Percentiles rank a stretch among this genome's conserved stretches.
Evolutionary conservation across 306 rosid genomes (phyloP).

Genomic region (Quercus engelmannii): DNA sequence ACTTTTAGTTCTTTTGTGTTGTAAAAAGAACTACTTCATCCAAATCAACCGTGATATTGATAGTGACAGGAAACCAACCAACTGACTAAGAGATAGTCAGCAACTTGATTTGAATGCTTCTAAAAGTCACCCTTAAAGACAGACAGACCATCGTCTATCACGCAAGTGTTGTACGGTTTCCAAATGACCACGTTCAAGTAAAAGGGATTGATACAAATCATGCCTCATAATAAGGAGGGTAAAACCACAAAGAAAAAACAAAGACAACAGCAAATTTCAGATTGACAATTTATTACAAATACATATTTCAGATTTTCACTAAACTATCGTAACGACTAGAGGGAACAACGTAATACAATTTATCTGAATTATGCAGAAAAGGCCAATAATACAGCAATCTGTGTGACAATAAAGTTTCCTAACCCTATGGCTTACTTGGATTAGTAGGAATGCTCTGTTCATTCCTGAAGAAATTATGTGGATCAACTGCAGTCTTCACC

Average conservation of each 20-base stretch:
- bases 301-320: not conserved
- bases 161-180: not conserved
- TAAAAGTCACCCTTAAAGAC: not conserved
- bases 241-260: too few species aligned
- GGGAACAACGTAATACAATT: not conserved
- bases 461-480: slow-evolving; percentile 64
- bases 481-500: slow-evolving; percentile 59
- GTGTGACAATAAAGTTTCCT: not conserved
- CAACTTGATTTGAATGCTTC: not conserved
- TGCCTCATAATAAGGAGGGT: too few species aligned
- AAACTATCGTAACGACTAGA: not conserved
- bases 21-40: too few species aligned
- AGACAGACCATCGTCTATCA: not conserved
- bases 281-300: not conserved
- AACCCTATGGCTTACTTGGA: slow-evolving; percentile 31
- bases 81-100: not conserved
- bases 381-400: not conserved
- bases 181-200: not conserved
- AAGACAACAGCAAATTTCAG: not conserved
- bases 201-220: not conserved
- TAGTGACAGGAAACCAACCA: not conserved
- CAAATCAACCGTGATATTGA: too few species aligned
- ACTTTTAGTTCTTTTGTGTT: too few species aligned
- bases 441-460: slow-evolving; percentile 65
- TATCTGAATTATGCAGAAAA: not conserved